Conservation (phyloP, 2,329 filamentous ascomycete species). For the Botrytis galanthina region DNA sequence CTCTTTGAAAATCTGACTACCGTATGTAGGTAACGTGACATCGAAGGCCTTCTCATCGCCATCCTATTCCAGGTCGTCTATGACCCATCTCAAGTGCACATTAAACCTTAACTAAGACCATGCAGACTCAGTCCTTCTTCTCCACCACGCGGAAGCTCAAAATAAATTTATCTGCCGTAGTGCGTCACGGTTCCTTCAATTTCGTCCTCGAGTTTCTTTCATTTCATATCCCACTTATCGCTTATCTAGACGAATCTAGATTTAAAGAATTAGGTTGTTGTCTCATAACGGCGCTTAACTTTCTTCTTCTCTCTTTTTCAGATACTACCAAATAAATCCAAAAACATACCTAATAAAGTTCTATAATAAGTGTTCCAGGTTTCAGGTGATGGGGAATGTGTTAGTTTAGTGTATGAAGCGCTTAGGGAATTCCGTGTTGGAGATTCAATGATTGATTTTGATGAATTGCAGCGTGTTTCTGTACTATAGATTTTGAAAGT, state of each 20-base stretch:
- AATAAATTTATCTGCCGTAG: not conserved
- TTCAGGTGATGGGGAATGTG: not conserved
- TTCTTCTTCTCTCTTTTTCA: not conserved
- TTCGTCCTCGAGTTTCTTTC: not conserved
- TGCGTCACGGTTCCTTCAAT: not conserved
- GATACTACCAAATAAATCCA: not conserved
- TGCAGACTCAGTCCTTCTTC: not conserved
- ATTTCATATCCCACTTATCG: not conserved
- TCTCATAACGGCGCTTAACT: not conserved
- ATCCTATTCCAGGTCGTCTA: not conserved
- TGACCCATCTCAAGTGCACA: not conserved
- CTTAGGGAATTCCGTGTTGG: not conserved
- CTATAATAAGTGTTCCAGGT: not conserved
- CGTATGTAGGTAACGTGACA: not conserved
- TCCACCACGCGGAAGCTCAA: not conserved
- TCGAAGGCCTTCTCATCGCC: not conserved
- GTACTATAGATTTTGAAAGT: not conserved
- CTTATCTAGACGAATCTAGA: not conserved
- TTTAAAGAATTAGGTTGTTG: not conserved
- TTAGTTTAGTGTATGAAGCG: not conserved
- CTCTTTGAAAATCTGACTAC: not conserved
- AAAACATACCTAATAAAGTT: not conserved
- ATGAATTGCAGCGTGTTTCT: not conserved
- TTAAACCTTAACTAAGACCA: not conserved
- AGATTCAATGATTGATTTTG: not conserved